Evolutionary conservation across 495 filamentous ascomycete genomes (phyloP), one percentile per base, ranked within the genome.

Genomic region (Penicillium cosmopolitanum): DNA sequence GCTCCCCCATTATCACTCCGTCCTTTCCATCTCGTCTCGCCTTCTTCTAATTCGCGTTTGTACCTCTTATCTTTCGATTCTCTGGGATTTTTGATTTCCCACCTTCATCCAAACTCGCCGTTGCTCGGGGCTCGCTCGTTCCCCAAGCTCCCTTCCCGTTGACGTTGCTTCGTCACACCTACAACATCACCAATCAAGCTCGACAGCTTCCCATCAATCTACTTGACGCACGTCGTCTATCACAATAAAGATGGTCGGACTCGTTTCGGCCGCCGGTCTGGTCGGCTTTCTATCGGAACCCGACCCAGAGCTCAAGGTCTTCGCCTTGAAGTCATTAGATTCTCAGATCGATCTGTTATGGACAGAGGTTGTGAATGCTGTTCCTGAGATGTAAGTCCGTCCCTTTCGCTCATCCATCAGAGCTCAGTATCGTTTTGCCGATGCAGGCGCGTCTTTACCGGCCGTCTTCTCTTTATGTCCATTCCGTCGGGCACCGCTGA

Each of bases 241-340:
- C 21, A 61, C 54, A 57, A 51, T 55, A 67, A 80, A 69, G 19
- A 99, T 99, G 95, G 91, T 94, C 71, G 93, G 90, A 72, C 82
- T 99, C 67, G 91, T 91, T 66, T 97, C 96, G 55, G 96, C 94
- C 60, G 90, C 90, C 56, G 96, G 96, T 69, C 87, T 99, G 42
- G 87, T 99, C 69, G 94, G 93, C 74, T 96, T 98, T 74, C 85
- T 99, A 48, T 89, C 92, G 62, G 96, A 99, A 72, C 90, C 94
- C 51, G 95, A 98, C 77, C 83, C 87, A 21, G 90, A 95, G 79
- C 85, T 99, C 67, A 92, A 89, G 79, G 86, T 92, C 66, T 98
- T 96, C 73, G 96, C 96, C 56, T 81, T 99, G 68, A 88, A 94
- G 81, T 92, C 89, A 59, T 84, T 98, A 68, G 95, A 98, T 77